phyloP scores from a whole-genome alignment of 176 grass and related monocot species.

The Tuctoria greenei region DNA sequence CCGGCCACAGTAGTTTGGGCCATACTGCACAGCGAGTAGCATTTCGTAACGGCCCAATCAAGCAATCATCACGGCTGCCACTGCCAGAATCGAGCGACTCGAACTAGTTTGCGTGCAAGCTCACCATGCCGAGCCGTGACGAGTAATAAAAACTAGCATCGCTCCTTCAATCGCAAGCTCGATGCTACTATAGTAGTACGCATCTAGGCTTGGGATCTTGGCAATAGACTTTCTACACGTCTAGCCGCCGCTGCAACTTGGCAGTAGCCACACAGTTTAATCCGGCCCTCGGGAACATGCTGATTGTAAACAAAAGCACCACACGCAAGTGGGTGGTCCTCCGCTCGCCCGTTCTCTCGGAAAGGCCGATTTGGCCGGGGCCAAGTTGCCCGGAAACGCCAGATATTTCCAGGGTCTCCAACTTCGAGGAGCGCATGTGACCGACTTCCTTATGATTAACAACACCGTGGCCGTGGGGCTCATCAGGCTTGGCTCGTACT shows the following conservation, averaged over 20 bases:
- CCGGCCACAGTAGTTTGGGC: too few relatives aligned
- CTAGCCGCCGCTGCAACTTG: not conserved
- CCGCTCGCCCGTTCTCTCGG: conserved; percentile 26
- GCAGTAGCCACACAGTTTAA: not conserved
- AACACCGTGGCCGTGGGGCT: conserved; percentile 11
- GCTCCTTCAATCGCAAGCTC: conserved; percentile 7
- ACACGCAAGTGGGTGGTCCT: not conserved
- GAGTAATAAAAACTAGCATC: not conserved
- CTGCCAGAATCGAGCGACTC: too few relatives aligned
- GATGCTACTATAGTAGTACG: not conserved
- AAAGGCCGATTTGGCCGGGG: conserved; percentile 15
- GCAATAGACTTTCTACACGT: not conserved
- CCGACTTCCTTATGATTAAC: conserved; percentile 6
- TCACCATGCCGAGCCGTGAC: not conserved
- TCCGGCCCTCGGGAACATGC: not conserved
- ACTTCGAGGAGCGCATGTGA: conserved; percentile 35
- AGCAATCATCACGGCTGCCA: not conserved
- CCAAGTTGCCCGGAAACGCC: not conserved
- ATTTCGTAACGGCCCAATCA: too few relatives aligned
- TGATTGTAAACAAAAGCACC: conserved; percentile 9
- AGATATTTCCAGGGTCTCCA: conserved; percentile 15
- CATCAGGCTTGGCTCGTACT: too few relatives aligned
- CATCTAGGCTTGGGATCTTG: conserved; percentile 3
- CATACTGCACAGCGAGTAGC: too few relatives aligned
- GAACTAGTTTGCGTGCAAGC: too few relatives aligned